Base-by-base conservation (phyloP, 306 rosid genomes). In the Vigna unguiculata region DNA sequence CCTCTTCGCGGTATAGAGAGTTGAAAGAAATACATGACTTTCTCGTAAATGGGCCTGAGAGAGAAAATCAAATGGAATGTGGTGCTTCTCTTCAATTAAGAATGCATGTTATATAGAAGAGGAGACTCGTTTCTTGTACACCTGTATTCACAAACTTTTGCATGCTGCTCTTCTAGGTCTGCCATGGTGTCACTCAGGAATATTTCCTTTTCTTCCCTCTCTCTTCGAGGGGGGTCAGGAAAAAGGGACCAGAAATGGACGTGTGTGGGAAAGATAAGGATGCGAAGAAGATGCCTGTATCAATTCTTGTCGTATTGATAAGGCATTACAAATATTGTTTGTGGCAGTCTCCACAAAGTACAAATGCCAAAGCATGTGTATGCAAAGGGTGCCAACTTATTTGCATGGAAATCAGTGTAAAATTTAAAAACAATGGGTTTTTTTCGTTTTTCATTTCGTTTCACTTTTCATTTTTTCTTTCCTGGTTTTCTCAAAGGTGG, bases 361-460 rank as follows among this genome's bases (percentile, higher is more conserved):
- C 78, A 46, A 77, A 45, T 54, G 75, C 63, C 67, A 60, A 78
- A 78, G 34, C 83, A 85, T 72, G 32, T 5, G 2, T 32, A 32
- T 32, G 36, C 1, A 32, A 84, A 76, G 71, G 68, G 64, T 76
- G 69, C 53, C 17, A 28, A 34, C 38, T 15, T 71, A 79, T 57
- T 16, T 41, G n/a, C 69, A 19, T 14, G 43, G 28, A 30, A 59
- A 59, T 25, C 66, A 59, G 5, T 6, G 11, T 24, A 22, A 16
- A 5, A 9, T 55, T 15, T 72, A 17, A 16, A 32, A 47, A 78
- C 47, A 36, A 24, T 36, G 72, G 47, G 19, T 61, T 16, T 69
- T 20, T 10, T 28, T 4, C 5, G 32, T 28, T 28, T 28, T 4
- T 28, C 32, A 28, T 4, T 0, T 28, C 5, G 32, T 28, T 28